Percentiles rank a stretch among this genome's conserved stretches.
phyloP scores from a whole-genome alignment of 306 rosid genomes.

The Trifolium dubium region DNA sequence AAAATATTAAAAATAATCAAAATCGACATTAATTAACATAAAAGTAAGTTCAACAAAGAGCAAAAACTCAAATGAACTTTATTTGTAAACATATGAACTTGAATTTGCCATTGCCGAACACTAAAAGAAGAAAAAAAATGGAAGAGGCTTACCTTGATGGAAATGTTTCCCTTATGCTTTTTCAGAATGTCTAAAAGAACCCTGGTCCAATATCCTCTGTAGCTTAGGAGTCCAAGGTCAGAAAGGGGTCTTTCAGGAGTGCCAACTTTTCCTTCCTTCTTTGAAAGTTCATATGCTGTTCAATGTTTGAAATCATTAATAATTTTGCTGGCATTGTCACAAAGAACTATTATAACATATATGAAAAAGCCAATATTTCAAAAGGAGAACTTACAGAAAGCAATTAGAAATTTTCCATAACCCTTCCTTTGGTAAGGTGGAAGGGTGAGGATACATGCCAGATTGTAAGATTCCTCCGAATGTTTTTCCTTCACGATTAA shows the following conservation, averaged over 20 bases:
- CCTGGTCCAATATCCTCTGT: slow-evolving; percentile 99
- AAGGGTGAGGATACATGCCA: slow-evolving; percentile 98
- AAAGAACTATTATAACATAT: slow-evolving; percentile 12
- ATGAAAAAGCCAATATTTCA: not conserved
- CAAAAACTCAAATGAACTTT: slow-evolving; percentile 3
- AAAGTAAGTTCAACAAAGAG: not conserved
- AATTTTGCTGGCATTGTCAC: slow-evolving; percentile 4
- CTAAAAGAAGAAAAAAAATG: not conserved
- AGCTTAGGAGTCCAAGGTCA: slow-evolving; percentile 93
- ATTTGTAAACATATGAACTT: slow-evolving; percentile 11
- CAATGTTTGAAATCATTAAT: slow-evolving; percentile 45
- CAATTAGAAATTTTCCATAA: slow-evolving; percentile 97
- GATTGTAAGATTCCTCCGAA: slow-evolving; percentile 96
- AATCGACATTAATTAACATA: not conserved
- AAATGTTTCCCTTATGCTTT: slow-evolving; percentile 95
- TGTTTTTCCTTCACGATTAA: slow-evolving; percentile 83
- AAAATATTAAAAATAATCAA: slow-evolving; percentile 16
- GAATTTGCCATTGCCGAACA: not conserved
- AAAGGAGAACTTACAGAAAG: slow-evolving; percentile 75
- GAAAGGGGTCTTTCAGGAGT: slow-evolving; percentile 99
- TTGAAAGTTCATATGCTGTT: slow-evolving; percentile 96
- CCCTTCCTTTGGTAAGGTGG: slow-evolving; percentile 99
- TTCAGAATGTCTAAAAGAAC: slow-evolving; percentile 93
- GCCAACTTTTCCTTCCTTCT: slow-evolving; percentile 97
- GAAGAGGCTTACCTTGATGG: slow-evolving; percentile 75